Percentiles rank a stretch among this genome's conserved stretches.
Conservation (phyloP, 805 yeast genomes). For the Saccharomycopsis fermentans region DNA sequence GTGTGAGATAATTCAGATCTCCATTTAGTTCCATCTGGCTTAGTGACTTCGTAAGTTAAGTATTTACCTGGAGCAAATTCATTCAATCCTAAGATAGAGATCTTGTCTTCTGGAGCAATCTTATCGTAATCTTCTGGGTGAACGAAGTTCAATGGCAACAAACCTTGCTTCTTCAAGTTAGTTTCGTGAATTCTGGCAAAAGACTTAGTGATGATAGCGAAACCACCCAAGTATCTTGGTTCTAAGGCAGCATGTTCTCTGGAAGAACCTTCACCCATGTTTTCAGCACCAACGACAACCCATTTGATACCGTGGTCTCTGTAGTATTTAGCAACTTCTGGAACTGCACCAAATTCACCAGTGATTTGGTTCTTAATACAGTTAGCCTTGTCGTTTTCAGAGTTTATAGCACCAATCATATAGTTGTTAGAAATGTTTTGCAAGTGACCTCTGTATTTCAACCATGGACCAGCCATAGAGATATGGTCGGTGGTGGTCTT, state of each 20-base stretch:
- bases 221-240: constrained; percentile 98
- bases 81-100: constrained; percentile 77
- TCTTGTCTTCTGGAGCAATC: constrained; percentile 82
- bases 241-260: constrained; percentile 99
- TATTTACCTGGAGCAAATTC: constrained; percentile 89
- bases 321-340: constrained; percentile 93
- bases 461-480: constrained; percentile 99
- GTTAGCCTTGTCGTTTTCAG: constrained; percentile 94
- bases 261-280: constrained; percentile 99
- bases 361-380: constrained; percentile 80
- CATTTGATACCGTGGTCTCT: constrained; percentile 86
- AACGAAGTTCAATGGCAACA: constrained; percentile 90
- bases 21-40: constrained; percentile 74
- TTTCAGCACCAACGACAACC: constrained; percentile 98
- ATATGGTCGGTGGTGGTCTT: constrained; percentile 99
- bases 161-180: constrained; percentile 98
- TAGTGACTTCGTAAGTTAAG: constrained; percentile 65
- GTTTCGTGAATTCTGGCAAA: constrained; percentile 99
- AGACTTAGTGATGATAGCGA: constrained; percentile 94
- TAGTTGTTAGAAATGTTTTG: constrained; percentile 98
- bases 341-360: constrained; percentile 89
- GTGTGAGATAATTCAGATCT: constrained; percentile 90
- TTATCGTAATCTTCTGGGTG: constrained; percentile 86
- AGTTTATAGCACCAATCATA: constrained; percentile 98
- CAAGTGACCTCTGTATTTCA: constrained; percentile 99